Base-by-base conservation (phyloP, 2,329 filamentous ascomycete genomes). In the Thielaviopsis populi region DNA sequence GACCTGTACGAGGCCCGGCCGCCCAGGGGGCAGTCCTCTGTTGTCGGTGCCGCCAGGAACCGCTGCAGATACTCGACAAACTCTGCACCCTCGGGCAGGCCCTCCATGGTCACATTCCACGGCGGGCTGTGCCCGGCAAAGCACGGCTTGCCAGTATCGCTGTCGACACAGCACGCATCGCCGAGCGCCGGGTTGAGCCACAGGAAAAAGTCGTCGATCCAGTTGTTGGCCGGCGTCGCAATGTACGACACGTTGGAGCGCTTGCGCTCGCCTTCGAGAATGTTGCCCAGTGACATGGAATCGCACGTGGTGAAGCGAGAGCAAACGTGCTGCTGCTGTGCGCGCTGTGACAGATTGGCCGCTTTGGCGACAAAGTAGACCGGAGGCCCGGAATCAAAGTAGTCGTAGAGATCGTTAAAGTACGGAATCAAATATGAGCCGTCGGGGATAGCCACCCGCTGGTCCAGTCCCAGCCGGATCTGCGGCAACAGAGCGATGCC, bases 371-470 rank as follows among this genome's bases (percentile, higher is more conserved):
- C 90, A 73, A 99, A 99, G 74, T 97, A 99, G 7, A 99, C 91
- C 0, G 94, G 94, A 59, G 94, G 92, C 0, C 94, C 95, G 17
- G 85, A 86, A 66, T 91, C 88, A 69, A 97, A 87, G 72, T 99
- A 99, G 66, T 85, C 84, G 72, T 96, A 95, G 37, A 99, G 78
- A 72, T 99, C 94, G 70, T 97, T 91, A 75, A 99, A 99, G 74
- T 96, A 99, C 10, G 88, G 84, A 67, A 99, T 96, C 61, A 99
- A 78, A 72, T 99, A 99, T 0, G 92, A 97, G 70, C 89, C 91
- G 68, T 88, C 89, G 0, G 94, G 94, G 65, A 99, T 88, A 11
- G 94, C 94, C 63, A 96, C 92, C 19, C 94, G 85, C 75, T 99
- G 94, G 71, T 99, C 94, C 33, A 99, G 79, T 0, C 94, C 94